Evolutionary conservation across 129 eudicot species (phyloP).

Genomic region (Scalesia atractyloides): DNA sequence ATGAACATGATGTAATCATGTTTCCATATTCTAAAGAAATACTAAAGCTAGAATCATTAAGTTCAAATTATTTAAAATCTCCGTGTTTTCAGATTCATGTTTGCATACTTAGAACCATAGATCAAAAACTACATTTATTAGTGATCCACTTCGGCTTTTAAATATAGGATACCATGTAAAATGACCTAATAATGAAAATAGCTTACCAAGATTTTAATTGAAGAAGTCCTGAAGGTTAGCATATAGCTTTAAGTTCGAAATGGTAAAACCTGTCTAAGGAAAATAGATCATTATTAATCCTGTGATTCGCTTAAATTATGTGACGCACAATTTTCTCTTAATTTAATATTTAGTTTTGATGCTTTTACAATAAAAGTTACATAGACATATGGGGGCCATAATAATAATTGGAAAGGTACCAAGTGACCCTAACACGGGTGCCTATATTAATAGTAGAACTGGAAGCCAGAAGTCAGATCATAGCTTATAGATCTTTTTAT

Average conservation of each 20-base stretch:
- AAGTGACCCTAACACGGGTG: not conserved
- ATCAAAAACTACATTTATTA: constrained; percentile 7
- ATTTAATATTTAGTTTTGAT: constrained; percentile 2
- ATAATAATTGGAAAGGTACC: not conserved
- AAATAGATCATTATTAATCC: not conserved
- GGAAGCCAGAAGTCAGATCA: constrained; percentile 9
- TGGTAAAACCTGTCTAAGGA: not conserved
- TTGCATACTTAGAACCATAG: not conserved
- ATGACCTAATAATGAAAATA: not conserved
- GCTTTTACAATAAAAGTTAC: constrained; percentile 5
- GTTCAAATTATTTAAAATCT: not conserved
- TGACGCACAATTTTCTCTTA: not conserved
- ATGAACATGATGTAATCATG: not conserved
- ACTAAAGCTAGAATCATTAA: not conserved
- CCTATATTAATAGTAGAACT: constrained; percentile 11
- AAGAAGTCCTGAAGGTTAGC: not conserved
- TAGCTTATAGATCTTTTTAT: not conserved
- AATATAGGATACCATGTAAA: not conserved
- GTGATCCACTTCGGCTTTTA: not conserved
- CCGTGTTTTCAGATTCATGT: not conserved
- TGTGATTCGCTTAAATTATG: not conserved
- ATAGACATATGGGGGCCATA: not conserved
- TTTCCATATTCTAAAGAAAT: not conserved
- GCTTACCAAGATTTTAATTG: not conserved
- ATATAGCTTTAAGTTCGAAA: not conserved